Evolutionary conservation across 345 rosid genomes (phyloP), one percentile per base, ranked within the genome.

Genomic region (Murraya paniculata): DNA sequence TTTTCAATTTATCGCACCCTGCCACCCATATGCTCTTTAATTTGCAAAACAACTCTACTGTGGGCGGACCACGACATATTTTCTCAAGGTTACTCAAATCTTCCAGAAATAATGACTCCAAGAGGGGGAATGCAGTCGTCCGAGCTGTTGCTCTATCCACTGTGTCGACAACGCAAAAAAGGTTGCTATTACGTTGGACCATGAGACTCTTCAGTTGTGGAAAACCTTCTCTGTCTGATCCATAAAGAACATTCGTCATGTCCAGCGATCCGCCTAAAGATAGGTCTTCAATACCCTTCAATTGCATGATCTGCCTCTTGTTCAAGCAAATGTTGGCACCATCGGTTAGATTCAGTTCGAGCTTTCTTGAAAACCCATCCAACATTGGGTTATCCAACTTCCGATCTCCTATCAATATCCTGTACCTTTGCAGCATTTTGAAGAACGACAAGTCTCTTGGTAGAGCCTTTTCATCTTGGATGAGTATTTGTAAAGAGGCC

Each of bases 371-470:
- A 3, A 3, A 0, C 5, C 5, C 50, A 3, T 45, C 0, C 5
- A 0, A 45, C n/a, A n/a, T n/a, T 11, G 16, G 1, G 50, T 1
- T 0, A 45, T 0, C 4, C 16, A 0, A 0, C 16, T 4, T 0
- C 1, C 16, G 0, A 11, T 45, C 0, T 11, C 50, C 50, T 11
- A 45, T 45, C 16, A 2, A 45, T 45, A 45, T 45, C 4, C 18
- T 11, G 50, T 11, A 45, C 50, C 50, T 45, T 45, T 0, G 0
- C 18, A 45, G 16, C 5, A 0, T 45, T 45, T 45, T 3, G 50
- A 45, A 45, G 50, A 45, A 41, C 7, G 10, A 5, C 56, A 59
- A 59, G 16, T 22, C 70, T 22, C 2, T 36, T 66, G 50, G 50
- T 10, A 66, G 2, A 8, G 9, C 0, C 9, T 4, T 36, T 10